These are phyloP conservation scores for Porodaedalea pini DNA, from an alignment of 1,284 basidiomycete species.

Conservation along the genomic window DNA sequence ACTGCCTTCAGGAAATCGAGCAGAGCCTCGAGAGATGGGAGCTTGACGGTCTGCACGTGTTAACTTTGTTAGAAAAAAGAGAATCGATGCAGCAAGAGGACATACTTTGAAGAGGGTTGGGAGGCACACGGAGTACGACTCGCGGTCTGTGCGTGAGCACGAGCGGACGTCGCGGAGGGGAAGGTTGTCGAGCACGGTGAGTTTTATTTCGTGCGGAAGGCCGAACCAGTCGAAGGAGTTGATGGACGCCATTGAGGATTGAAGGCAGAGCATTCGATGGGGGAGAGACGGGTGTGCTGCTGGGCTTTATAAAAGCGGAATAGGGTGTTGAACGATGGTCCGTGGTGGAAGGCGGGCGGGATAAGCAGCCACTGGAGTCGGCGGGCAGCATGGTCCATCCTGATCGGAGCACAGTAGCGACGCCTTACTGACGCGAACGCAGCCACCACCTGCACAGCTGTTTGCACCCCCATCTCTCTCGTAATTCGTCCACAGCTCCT, in stretches of 20 bases:
- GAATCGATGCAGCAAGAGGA: constrained; percentile 11
- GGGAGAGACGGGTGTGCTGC: neutral
- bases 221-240: constrained; percentile 39
- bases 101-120: constrained; percentile 55
- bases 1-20: constrained; percentile 52
- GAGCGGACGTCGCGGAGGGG: constrained; percentile 38
- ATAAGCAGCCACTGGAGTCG: constrained; percentile 19
- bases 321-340: neutral
- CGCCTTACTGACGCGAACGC: too few species aligned
- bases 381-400: too few species aligned
- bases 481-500: too few species aligned
- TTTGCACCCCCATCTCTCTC: too few species aligned
- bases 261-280: neutral
- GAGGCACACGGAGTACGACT: constrained; percentile 51
- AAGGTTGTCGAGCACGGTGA: constrained; percentile 52
- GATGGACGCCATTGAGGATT: neutral
- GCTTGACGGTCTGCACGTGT: constrained; percentile 42
- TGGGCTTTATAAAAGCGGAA: neutral
- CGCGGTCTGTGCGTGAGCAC: constrained; percentile 31
- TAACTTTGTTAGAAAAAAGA: neutral
- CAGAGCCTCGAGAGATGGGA: constrained; percentile 45
- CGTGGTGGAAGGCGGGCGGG: constrained; percentile 7
- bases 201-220: constrained; percentile 65
- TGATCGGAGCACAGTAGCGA: too few species aligned
- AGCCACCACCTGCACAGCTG: too few species aligned